These are phyloP conservation scores for Spizellomyces punctatus DNA, from an alignment of 192 early-diverging fungal genomes.

Conservation along the genomic window DNA sequence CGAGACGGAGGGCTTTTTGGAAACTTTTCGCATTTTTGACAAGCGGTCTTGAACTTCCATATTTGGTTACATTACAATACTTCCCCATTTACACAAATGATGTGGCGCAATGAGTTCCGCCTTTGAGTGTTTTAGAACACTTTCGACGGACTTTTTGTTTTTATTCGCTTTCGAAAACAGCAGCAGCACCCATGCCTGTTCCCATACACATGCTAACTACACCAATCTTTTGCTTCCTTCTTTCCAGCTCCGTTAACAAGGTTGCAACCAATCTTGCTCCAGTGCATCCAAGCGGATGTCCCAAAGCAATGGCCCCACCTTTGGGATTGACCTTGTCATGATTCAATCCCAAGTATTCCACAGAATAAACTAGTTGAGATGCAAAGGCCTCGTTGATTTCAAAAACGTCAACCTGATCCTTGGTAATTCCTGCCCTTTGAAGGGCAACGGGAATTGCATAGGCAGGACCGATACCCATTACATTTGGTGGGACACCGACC, in stretches of 20 bases:
- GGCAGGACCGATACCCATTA: slow-evolving; percentile 97
- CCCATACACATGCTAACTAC: slow-evolving; percentile 61
- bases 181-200: slow-evolving; percentile 87
- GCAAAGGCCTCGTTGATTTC: slow-evolving; percentile 99
- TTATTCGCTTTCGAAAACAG: slow-evolving; percentile 71
- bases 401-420: slow-evolving; percentile 81
- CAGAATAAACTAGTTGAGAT: slow-evolving; percentile 91
- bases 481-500: slow-evolving; percentile 87
- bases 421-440: slow-evolving; percentile 71
- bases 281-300: slow-evolving; percentile 89
- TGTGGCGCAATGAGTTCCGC: no score
- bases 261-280: slow-evolving; percentile 97
- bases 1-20: no score
- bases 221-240: slow-evolving; percentile 80
- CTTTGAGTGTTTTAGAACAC: no score
- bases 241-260: slow-evolving; percentile 89
- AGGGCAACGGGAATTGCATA: slow-evolving; percentile 87
- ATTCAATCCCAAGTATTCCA: slow-evolving; percentile 84
- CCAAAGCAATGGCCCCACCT: slow-evolving; percentile 97
- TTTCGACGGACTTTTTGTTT: no score
- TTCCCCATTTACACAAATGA: no score
- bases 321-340: slow-evolving; percentile 94
- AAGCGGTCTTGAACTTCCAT: no score
- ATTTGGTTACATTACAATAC: no score
- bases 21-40: no score